Evolutionary conservation across 257 asterid species (phyloP), one percentile per base, ranked within the genome.

Genomic region (Echium plantagineum): DNA sequence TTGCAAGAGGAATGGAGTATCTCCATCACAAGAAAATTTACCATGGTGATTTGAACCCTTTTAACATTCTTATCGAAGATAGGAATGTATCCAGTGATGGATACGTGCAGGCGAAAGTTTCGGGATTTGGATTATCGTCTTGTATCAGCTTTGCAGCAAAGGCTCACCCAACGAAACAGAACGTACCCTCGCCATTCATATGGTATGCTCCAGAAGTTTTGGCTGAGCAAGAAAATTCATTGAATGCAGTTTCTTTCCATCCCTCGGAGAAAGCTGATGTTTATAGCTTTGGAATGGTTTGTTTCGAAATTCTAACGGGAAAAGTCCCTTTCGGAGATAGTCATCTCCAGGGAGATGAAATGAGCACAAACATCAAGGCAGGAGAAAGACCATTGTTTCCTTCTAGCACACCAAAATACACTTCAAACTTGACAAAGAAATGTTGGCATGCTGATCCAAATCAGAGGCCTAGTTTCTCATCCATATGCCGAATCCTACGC

Each of bases 381-480:
- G 98, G 98, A 15, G 96, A 90, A 69, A 78, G 98, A 71, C 98
- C 98, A 0, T 57, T 90, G 53, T 90, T 90, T 77, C 96, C 98
- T 1, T 87, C 76, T 71, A 82, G 82, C 66, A 66, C 86, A 0
- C 95, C 91, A 0, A 90, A 87, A 63, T 82, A 57, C 20, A 19
- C 74, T 63, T 71, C 83, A 6, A 71, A 61, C 62, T 65, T 78
- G 61, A 78, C 80, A 21, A 78, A 74, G 66, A 78, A 66, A 49
- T 78, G 83, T 60, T 78, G 83, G 83, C 80, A 78, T 35, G 51
- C 19, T 47, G 80, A 78, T 52, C 80, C 83, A 15, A 59, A 67
- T 61, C 80, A 74, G 59, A 65, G 80, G 7, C 83, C 83, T 48
- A 59, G 70, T 62, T 78, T 78, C 63, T 61, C 78, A 52, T 78